Evolutionary conservation across 257 asterid species (phyloP).

Genomic region (Nemophila menziesii): DNA sequence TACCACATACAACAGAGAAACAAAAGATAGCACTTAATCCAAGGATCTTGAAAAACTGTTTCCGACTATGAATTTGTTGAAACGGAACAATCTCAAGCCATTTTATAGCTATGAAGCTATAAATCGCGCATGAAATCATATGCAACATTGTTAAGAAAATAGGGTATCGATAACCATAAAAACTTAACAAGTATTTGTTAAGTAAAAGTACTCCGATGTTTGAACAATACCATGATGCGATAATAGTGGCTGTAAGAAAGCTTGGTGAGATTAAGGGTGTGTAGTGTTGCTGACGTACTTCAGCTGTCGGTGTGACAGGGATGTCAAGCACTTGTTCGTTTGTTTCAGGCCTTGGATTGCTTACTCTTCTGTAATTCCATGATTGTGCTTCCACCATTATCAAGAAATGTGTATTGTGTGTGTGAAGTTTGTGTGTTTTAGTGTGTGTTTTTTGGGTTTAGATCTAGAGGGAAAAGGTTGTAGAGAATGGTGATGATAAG

Average conservation of each 20-base stretch:
- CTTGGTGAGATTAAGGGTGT: constrained; percentile 35
- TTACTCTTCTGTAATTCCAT: constrained; percentile 85
- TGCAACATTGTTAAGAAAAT: constrained; percentile 90
- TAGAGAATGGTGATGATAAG: constrained; percentile 2
- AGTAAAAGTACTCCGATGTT: constrained; percentile 81
- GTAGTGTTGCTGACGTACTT: constrained; percentile 47
- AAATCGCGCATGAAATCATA: constrained; percentile 72
- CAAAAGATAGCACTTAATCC: constrained; percentile 64
- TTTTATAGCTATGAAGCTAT: constrained; percentile 54
- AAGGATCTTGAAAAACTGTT: constrained; percentile 74
- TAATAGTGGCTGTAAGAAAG: constrained; percentile 49
- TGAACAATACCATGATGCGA: constrained; percentile 81
- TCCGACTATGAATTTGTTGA: constrained; percentile 70
- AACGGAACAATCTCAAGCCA: constrained; percentile 85
- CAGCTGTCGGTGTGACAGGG: constrained; percentile 93
- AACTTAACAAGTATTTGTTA: constrained; percentile 85
- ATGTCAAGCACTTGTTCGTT: constrained; percentile 67
- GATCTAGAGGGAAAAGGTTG: constrained; percentile 8
- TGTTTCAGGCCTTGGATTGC: constrained; percentile 85
- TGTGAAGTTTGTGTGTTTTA: background rate
- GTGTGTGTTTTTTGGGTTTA: background rate
- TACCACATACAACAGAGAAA: constrained; percentile 92
- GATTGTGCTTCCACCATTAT: constrained; percentile 93
- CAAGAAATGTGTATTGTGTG: background rate
- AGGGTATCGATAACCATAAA: constrained; percentile 70